These are phyloP conservation scores for Ophiocordyceps sinensis DNA, from an alignment of 2,329 filamentous ascomycete genomes.

Conservation along the genomic window DNA sequence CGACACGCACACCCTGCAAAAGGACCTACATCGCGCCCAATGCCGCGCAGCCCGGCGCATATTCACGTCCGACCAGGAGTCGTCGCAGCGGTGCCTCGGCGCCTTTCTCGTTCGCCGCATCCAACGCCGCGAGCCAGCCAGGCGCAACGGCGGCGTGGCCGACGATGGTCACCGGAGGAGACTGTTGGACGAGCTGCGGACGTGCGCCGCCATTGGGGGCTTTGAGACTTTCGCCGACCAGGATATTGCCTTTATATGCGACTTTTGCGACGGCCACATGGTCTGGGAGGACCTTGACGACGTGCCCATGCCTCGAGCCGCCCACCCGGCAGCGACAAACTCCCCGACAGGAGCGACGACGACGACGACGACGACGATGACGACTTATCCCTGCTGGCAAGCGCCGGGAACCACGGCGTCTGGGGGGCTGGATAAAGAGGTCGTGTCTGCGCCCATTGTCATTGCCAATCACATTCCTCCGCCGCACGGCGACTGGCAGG, in stretches of 20 bases:
- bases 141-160: background rate
- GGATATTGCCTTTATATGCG: constrained; percentile 44
- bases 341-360: constrained; percentile 9
- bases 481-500: constrained; percentile 33
- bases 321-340: constrained; percentile 6
- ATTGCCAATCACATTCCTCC: constrained; percentile 43
- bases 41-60: constrained; percentile 43
- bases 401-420: constrained; percentile 28
- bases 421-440: constrained; percentile 29
- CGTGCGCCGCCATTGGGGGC: constrained; percentile 36
- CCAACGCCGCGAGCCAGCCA: constrained; percentile 18
- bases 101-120: constrained; percentile 38
- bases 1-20: constrained; percentile 33
- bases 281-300: constrained; percentile 41
- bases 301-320: constrained; percentile 29
- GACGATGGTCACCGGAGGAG: constrained; percentile 8
- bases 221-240: constrained; percentile 40
- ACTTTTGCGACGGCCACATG: constrained; percentile 46
- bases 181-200: constrained; percentile 33
- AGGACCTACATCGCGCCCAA: constrained; percentile 41
- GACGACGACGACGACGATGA: constrained; percentile 4
- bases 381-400: constrained; percentile 32
- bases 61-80: constrained; percentile 34
- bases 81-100: constrained; percentile 35
- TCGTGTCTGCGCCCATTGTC: constrained; percentile 42